Percentiles rank a stretch among this genome's conserved stretches.
phyloP scores from a whole-genome alignment of 2,329 filamentous ascomycete species.

The Triangularia verruculosa region DNA sequence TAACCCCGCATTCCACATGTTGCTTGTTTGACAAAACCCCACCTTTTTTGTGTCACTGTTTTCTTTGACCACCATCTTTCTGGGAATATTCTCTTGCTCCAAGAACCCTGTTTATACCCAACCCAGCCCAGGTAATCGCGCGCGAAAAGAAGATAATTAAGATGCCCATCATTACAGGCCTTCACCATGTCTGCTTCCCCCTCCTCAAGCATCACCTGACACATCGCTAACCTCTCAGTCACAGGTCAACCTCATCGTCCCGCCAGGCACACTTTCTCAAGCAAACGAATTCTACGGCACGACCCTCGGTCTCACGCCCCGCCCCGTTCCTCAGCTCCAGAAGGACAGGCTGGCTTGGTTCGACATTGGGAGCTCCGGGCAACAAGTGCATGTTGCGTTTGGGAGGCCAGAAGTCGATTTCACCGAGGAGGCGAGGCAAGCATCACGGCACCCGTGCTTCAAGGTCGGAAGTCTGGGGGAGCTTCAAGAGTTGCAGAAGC shows the following conservation, averaged over 20 bases:
- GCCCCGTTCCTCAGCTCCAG: constrained; percentile 52
- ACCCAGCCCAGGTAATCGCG: constrained; percentile 22
- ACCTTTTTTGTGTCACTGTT: neutral
- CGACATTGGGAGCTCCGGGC: constrained; percentile 52
- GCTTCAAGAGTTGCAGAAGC: constrained; percentile 45
- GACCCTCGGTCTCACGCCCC: constrained; percentile 53
- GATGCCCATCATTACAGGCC: constrained; percentile 27
- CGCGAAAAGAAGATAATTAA: constrained; percentile 29
- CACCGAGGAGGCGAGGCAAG: constrained; percentile 29
- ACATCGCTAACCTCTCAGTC: neutral
- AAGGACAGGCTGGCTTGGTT: constrained; percentile 56
- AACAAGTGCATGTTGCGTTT: constrained; percentile 56
- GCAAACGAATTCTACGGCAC: constrained; percentile 54
- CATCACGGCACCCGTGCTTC: constrained; percentile 58
- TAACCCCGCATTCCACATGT: neutral
- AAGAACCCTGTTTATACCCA: constrained; percentile 27
- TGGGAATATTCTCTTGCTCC: neutral
- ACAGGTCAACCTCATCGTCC: constrained; percentile 59
- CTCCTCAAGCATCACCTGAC: too few relatives aligned
- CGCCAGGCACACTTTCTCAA: constrained; percentile 47
- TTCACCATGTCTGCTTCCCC: constrained; percentile 15
- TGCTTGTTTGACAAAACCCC: neutral
- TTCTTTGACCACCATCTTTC: neutral
- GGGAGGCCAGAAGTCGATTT: constrained; percentile 36
- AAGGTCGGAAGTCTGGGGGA: constrained; percentile 45